phyloP scores from a whole-genome alignment of 371 early-diverging fungal species.

The Mortierella sp. region DNA sequence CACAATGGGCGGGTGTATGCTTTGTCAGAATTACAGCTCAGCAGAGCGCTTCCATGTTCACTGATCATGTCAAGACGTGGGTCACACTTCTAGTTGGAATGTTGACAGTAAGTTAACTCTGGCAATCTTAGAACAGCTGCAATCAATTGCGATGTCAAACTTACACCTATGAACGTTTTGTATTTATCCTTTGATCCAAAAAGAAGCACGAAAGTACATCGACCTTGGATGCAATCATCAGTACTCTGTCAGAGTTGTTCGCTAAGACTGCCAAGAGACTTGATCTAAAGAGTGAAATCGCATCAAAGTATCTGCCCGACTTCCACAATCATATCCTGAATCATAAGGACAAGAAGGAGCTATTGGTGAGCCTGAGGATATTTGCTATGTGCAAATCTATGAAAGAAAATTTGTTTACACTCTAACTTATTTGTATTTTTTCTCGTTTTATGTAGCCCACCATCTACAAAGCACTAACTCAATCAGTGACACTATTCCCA shows the following conservation, averaged over 20 bases:
- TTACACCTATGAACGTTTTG: background rate
- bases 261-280: constrained; percentile 64
- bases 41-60: constrained; percentile 60
- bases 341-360: constrained; percentile 60
- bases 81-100: constrained; percentile 51
- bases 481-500: constrained; percentile 66
- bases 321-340: constrained; percentile 64
- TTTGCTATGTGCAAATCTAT: too few relatives aligned
- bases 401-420: background rate
- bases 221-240: constrained; percentile 60
- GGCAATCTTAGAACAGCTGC: background rate
- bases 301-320: constrained; percentile 64
- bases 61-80: constrained; percentile 63
- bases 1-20: constrained; percentile 68
- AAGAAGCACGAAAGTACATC: constrained; percentile 63
- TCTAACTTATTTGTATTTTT: background rate
- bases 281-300: constrained; percentile 71
- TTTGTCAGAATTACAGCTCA: constrained; percentile 66
- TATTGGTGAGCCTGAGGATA: constrained; percentile 69
- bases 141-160: background rate
- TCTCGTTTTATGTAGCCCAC: constrained; percentile 47
- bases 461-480: constrained; percentile 62
- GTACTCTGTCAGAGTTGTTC: constrained; percentile 63
- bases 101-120: constrained; percentile 32
- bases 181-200: constrained; percentile 10